phyloP scores from a whole-genome alignment of 2,329 filamentous ascomycete species.

The Aspergillus flavus region DNA sequence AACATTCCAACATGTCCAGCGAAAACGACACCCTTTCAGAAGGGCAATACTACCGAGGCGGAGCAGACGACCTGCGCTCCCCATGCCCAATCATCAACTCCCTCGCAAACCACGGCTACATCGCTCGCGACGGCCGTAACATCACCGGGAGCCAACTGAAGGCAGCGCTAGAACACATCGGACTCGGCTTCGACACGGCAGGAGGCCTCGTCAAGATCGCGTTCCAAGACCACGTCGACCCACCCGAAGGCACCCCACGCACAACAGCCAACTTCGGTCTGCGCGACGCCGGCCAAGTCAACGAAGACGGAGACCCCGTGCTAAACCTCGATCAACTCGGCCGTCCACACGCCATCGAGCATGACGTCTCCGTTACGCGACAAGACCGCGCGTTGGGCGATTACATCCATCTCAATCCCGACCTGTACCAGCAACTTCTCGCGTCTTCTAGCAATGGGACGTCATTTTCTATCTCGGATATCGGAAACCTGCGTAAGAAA shows the following conservation, averaged over 20 bases:
- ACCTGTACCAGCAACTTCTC: conserved; percentile 10
- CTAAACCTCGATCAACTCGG: conserved; percentile 21
- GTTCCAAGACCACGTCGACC: conserved; percentile 20
- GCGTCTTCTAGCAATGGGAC: neutral
- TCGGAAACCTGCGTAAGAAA: conserved; percentile 14
- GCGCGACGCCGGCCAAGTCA: conserved; percentile 17
- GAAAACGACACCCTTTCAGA: neutral
- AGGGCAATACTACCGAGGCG: conserved; percentile 9
- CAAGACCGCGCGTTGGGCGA: conserved; percentile 21
- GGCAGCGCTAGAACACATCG: conserved; percentile 14
- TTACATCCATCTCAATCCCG: conserved; percentile 9
- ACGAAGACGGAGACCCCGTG: conserved; percentile 9
- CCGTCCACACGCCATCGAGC: conserved; percentile 18
- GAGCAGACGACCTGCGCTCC: conserved; percentile 12
- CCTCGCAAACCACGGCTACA: conserved; percentile 22
- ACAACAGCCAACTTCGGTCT: conserved; percentile 9
- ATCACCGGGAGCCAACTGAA: conserved; percentile 16
- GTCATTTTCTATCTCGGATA: conserved; percentile 3
- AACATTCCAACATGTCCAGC: neutral
- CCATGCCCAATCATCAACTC: conserved; percentile 21
- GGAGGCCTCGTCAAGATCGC: conserved; percentile 9
- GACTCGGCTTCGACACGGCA: conserved; percentile 10
- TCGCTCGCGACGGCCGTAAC: conserved; percentile 17
- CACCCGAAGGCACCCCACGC: conserved; percentile 7
- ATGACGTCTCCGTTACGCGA: conserved; percentile 21